Conservation (phyloP, 1,284 basidiomycete genomes). For the Athelia sp. region DNA sequence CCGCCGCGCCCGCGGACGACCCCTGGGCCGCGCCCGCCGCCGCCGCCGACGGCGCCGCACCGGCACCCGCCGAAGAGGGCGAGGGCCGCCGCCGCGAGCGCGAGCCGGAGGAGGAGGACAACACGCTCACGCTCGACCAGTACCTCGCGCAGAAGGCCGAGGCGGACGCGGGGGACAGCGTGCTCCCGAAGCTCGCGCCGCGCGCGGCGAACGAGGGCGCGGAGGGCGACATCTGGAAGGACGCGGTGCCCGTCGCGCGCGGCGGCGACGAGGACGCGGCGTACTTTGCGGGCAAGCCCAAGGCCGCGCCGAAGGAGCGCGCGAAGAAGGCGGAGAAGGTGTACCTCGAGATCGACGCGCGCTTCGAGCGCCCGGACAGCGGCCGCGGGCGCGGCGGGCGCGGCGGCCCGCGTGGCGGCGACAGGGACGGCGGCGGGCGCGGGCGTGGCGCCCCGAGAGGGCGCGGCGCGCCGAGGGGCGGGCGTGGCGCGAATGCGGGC, state of each 20-base stretch:
- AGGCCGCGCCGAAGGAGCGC: conserved; percentile 54
- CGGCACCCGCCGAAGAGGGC: conserved; percentile 30
- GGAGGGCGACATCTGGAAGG: conserved; percentile 56
- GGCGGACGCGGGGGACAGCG: conserved; percentile 32
- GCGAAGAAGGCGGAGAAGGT: conserved; percentile 76
- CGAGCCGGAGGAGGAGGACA: conserved; percentile 86
- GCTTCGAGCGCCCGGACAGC: conserved; percentile 68
- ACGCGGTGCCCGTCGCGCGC: conserved; percentile 59
- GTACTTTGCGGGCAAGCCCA: conserved; percentile 75
- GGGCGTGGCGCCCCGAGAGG: conserved; percentile 20
- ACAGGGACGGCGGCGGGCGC: conserved; percentile 33
- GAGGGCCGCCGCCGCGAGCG: conserved; percentile 36
- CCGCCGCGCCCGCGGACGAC: conserved; percentile 23
- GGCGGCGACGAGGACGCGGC: conserved; percentile 46
- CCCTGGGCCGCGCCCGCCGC: conserved; percentile 28
- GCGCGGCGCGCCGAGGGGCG: conserved; percentile 22
- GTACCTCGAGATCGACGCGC: conserved; percentile 73
- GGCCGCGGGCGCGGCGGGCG: conserved; percentile 41
- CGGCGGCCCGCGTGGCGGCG: conserved; percentile 28
- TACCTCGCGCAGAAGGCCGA: conserved; percentile 75
- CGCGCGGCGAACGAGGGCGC: conserved; percentile 70
- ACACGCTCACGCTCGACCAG: conserved; percentile 84
- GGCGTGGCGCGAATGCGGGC: conserved; percentile 19
- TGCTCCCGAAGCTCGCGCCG: conserved; percentile 66
- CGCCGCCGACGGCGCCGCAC: conserved; percentile 23